Evolutionary conservation across 768 basidiomycete genomes (phyloP).

Genomic region (Trametes sanguinea): DNA sequence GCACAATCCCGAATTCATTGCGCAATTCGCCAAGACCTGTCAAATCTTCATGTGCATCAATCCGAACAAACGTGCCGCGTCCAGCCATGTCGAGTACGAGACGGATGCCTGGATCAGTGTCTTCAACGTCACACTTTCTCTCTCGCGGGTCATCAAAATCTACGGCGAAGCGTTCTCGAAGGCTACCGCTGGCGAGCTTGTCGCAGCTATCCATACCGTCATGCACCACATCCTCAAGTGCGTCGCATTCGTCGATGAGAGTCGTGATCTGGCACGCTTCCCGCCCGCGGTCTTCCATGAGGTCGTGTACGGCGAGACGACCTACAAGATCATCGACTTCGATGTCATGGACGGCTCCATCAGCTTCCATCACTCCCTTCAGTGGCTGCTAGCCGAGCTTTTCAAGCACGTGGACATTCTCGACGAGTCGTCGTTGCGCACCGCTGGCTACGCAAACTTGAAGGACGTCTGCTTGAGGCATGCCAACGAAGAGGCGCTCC

Average conservation of each 20-base stretch:
- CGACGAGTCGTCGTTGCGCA: constrained; percentile 51
- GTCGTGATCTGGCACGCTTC: constrained; percentile 69
- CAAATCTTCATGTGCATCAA: constrained; percentile 93
- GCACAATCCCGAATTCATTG: constrained; percentile 62
- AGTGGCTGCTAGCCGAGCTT: constrained; percentile 88
- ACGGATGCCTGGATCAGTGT: constrained; percentile 96
- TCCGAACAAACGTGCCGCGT: constrained; percentile 80
- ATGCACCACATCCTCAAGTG: constrained; percentile 72
- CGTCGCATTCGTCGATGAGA: constrained; percentile 65
- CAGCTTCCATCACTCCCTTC: constrained; percentile 90
- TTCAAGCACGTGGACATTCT: constrained; percentile 80
- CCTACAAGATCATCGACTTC: constrained; percentile 70
- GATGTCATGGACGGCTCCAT: constrained; percentile 81
- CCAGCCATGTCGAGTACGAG: constrained; percentile 93
- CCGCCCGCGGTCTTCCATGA: constrained; percentile 61
- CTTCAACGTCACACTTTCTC: constrained; percentile 90
- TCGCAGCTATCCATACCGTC: constrained; percentile 67
- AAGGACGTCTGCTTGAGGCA: constrained; percentile 62
- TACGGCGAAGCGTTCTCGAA: constrained; percentile 83
- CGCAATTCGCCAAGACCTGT: constrained; percentile 74
- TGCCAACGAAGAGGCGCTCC: constrained; percentile 65
- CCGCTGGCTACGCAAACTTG: constrained; percentile 55
- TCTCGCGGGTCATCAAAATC: constrained; percentile 86
- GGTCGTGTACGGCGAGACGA: constrained; percentile 60
- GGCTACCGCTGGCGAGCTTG: constrained; percentile 57